Percentiles rank a stretch among this genome's conserved stretches.
Evolutionary conservation across 495 filamentous ascomycete genomes (phyloP).

Genomic region (Neurospora africana): DNA sequence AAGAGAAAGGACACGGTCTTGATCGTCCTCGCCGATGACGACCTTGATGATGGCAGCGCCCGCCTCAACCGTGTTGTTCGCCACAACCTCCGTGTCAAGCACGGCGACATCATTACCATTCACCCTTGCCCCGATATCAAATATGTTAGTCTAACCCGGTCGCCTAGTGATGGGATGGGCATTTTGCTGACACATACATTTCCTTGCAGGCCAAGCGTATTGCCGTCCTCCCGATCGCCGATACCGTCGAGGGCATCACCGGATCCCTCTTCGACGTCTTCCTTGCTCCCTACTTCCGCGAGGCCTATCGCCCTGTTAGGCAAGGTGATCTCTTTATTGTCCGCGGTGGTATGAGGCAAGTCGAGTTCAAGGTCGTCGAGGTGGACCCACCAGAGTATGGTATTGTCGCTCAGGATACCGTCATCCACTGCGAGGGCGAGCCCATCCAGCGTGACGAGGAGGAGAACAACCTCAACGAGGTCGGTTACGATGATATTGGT

Average conservation of each 20-base stretch:
- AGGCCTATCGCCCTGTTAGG: slow-evolving; percentile 92
- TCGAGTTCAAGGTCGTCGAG: slow-evolving; percentile 99
- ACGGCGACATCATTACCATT: slow-evolving; percentile 92
- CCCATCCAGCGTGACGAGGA: slow-evolving; percentile 98
- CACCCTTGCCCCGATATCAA: slow-evolving; percentile 99
- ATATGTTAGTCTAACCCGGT: slow-evolving; percentile 60
- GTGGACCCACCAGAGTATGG: slow-evolving; percentile 96
- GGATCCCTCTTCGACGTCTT: slow-evolving; percentile 98
- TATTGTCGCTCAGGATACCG: slow-evolving; percentile 95
- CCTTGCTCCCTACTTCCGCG: slow-evolving; percentile 98
- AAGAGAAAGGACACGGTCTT: slow-evolving; percentile 98
- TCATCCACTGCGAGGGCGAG: slow-evolving; percentile 98
- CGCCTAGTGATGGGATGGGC: neutral
- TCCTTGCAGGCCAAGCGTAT: slow-evolving; percentile 82
- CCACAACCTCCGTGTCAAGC: slow-evolving; percentile 96
- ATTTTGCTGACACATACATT: slow-evolving; percentile 2
- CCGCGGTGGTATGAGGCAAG: slow-evolving; percentile 94
- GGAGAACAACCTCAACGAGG: slow-evolving; percentile 97
- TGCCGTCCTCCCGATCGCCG: slow-evolving; percentile 94
- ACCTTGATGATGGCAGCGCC: slow-evolving; percentile 91
- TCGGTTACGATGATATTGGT: slow-evolving; percentile 98
- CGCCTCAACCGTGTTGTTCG: slow-evolving; percentile 96
- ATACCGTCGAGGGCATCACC: slow-evolving; percentile 94
- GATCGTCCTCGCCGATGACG: slow-evolving; percentile 94
- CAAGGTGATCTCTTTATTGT: slow-evolving; percentile 97